A percentile compares a stretch with the other conserved stretches of the same genome.
phyloP scores from a whole-genome alignment of 495 filamentous ascomycete genomes.

The Trichoderma reesei region DNA sequence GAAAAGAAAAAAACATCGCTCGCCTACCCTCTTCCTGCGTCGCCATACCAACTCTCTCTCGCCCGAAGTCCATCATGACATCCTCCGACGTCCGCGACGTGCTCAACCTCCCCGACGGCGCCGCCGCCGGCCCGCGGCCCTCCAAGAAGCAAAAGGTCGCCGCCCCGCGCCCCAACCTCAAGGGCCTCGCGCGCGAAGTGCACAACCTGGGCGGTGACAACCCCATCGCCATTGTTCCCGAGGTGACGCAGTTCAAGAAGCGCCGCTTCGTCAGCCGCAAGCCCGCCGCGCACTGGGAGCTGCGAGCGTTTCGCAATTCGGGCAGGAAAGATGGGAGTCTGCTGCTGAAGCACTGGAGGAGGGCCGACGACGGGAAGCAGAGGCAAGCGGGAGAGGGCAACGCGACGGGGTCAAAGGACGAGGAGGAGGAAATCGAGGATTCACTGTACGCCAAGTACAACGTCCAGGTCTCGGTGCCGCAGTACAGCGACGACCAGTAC shows the following conservation, averaged over 20 bases:
- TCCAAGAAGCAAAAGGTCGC: slow-evolving; percentile 70
- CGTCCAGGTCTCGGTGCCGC: slow-evolving; percentile 59
- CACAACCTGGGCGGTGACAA: slow-evolving; percentile 48
- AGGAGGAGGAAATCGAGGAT: slow-evolving; percentile 33
- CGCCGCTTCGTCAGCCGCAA: slow-evolving; percentile 43
- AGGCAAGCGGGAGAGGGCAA: slow-evolving; percentile 9
- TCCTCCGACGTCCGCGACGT: slow-evolving; percentile 83
- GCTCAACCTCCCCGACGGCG: slow-evolving; percentile 64
- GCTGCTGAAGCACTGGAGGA: slow-evolving; percentile 59
- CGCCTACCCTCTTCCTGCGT: too few species aligned
- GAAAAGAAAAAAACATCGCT: too few species aligned
- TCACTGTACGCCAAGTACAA: slow-evolving; percentile 71
- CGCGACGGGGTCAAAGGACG: slow-evolving; percentile 11
- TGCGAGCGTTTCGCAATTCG: slow-evolving; percentile 44
- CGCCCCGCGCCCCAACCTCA: slow-evolving; percentile 55
- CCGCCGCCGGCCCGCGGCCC: slow-evolving; percentile 29
- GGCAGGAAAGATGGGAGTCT: slow-evolving; percentile 41
- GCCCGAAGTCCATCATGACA: slow-evolving; percentile 47
- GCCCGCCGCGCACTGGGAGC: slow-evolving; percentile 52
- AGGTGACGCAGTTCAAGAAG: slow-evolving; percentile 37
- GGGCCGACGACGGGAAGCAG: slow-evolving; percentile 28
- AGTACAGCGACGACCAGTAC: slow-evolving; percentile 82
- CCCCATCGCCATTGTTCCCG: slow-evolving; percentile 38
- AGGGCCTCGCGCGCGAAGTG: slow-evolving; percentile 47
- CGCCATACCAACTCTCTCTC: too few species aligned